Conservation (phyloP, 1,284 basidiomycete genomes). For the Rhodotorula mucilaginosa region DNA sequence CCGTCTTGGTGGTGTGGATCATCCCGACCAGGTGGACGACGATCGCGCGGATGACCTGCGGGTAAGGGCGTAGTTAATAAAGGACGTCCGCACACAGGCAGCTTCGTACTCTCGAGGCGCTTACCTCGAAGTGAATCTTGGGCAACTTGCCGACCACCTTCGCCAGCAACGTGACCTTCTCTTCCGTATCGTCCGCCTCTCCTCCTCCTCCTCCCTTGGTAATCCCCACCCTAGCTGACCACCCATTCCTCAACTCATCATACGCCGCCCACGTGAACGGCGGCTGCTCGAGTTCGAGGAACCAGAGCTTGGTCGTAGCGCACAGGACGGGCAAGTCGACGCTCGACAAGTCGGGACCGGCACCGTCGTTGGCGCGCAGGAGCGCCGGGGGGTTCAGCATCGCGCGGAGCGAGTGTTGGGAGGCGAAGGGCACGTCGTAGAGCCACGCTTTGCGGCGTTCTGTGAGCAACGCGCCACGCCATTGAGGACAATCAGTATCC, state of each 20-base stretch:
- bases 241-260: conserved; percentile 38
- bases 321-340: conserved; percentile 41
- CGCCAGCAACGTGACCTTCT: conserved; percentile 1
- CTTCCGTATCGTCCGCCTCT: background rate
- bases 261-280: conserved; percentile 35
- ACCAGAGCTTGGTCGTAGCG: conserved; percentile 41
- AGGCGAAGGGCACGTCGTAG: conserved; percentile 35
- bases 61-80: too few relatives aligned
- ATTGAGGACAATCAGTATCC: background rate
- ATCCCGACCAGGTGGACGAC: conserved; percentile 34
- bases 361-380: conserved; percentile 5
- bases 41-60: conserved; percentile 18
- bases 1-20: conserved; percentile 9
- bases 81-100: background rate
- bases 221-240: conserved; percentile 21
- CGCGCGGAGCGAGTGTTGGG: conserved; percentile 29
- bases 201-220: background rate
- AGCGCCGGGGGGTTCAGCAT: conserved; percentile 16
- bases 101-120: background rate
- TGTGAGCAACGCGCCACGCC: background rate
- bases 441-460: conserved; percentile 37
- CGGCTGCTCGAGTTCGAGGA: conserved; percentile 42
- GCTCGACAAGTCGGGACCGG: background rate
- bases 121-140: conserved; percentile 33
- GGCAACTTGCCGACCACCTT: conserved; percentile 32